These are phyloP conservation scores for Aspergillus amoenus DNA, from an alignment of 2,329 filamentous ascomycete species.

Conservation along the genomic window DNA sequence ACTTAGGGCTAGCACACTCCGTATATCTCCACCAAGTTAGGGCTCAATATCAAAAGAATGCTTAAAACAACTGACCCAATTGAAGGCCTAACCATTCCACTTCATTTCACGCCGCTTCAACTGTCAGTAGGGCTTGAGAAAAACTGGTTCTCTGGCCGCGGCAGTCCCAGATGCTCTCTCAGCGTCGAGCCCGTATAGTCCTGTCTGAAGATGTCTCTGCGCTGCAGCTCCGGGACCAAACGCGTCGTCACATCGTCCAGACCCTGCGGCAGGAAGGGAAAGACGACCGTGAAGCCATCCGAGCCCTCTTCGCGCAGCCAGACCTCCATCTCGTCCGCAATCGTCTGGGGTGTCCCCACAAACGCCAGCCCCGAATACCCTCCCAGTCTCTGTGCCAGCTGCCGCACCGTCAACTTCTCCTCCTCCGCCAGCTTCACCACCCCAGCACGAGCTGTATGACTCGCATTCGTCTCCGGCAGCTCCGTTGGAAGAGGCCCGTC, in stretches of 20 bases:
- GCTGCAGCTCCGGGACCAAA: constrained; percentile 53
- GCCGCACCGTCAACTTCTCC: constrained; percentile 51
- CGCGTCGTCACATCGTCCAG: constrained; percentile 50
- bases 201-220: constrained; percentile 51
- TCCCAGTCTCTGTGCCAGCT: constrained; percentile 52
- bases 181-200: constrained; percentile 56
- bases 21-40: too few species aligned
- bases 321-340: constrained; percentile 51
- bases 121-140: constrained; percentile 19
- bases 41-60: too few species aligned
- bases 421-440: constrained; percentile 47
- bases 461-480: constrained; percentile 55
- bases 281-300: constrained; percentile 54
- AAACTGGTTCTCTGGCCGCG: constrained; percentile 46
- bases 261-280: constrained; percentile 53
- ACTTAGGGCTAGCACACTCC: too few species aligned
- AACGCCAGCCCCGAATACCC: constrained; percentile 54
- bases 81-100: too few species aligned
- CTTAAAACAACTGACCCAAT: too few species aligned
- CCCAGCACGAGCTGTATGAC: constrained; percentile 49
- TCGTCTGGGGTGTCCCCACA: constrained; percentile 49
- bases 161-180: constrained; percentile 55
- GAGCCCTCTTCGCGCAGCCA: constrained; percentile 51
- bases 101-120: too few species aligned
- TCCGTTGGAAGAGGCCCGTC: constrained; percentile 51